Base-by-base conservation (phyloP, 1,284 basidiomycete genomes). In the Ustilago curta region DNA sequence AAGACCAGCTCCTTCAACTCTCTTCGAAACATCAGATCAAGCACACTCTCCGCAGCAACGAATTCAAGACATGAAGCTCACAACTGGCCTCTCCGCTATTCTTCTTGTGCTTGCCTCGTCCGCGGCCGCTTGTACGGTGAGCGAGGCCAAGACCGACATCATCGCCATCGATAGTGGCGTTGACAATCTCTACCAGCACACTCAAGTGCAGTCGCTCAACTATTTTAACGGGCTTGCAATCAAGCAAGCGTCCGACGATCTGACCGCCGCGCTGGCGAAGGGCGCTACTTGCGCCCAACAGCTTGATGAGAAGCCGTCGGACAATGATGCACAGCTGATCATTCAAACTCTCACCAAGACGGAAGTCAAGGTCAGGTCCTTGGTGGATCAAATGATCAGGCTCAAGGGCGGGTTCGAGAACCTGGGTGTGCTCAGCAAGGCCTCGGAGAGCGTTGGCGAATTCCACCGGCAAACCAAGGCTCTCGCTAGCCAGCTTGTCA, bases 321-420 rank as follows among this genome's bases (percentile, higher is more conserved):
- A 67, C 14, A 42, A 29, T 7, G 58, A 67, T 7, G 58, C 53
- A 27, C 40, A 60, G 19, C 23, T 47, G 29, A 47, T 67, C 16
- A 37, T 67, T 37, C 27, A 18, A 14, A 25, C 31, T 1, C 64
- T 67, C 2, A 25, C 27, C 37, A 40, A 51, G 21, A 67, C 64
- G 12, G 64, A 67, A 39, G n/a, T 25, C 42, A 60, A 48, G 32
- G 64, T 60, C 14, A 42, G 40, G 32, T 8, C 3, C 6, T 21
- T 45, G 19, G 31, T 52, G 12, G 18, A 42, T 31, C n/a, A 31
- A 6, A 51, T 67, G 48, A 44, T 48, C 43, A 16, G 14, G 12
- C 54, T 60, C 53, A 60, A 67, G 58, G 9, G 31, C n/a, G 21
- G 60, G 23, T 60, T 67, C 44, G n/a, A 57, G 43, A 52, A 60